Base-by-base conservation (phyloP, 768 basidiomycete genomes). In the Tylopilus rubrobrunneus region DNA sequence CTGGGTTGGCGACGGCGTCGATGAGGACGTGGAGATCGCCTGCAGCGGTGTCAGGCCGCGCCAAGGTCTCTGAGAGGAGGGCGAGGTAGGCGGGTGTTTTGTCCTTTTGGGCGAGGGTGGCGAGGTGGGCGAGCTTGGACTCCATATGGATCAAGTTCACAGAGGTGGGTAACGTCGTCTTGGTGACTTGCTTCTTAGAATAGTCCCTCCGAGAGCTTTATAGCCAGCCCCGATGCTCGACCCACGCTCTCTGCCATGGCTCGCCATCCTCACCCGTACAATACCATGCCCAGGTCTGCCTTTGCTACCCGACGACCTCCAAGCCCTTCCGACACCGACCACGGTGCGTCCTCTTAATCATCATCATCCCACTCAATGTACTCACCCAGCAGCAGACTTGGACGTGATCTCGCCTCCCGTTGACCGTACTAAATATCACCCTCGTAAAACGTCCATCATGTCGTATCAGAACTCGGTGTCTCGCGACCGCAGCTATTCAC, bases 1-100 rank as follows among this genome's bases (percentile, higher is more conserved):
- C 91, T 57, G 91, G 86, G 67, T 89, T 88, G 55, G 92, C 84
- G 56, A 90, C 87, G 60, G 85, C 81, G 62, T 92, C 84, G 54
- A 94, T 83, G 57, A 95, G 78, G 7, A 78, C 66, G 58, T 86
- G 87, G 23, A 95, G 71, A 68, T 89, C 85, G 34, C 14, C 31
- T 11, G 31, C 31, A 11, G 76, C 53, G 21, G 72, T 71, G 60
- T 81, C 75, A 49, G 77, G 60, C 45, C 79, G 75, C 8, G 84
- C 67, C n/a, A 92, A 68, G 47, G 86, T 77, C 44, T 85, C 81
- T 33, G 82, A 78, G 48, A 94, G 79, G 34, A 92, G 78, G 17
- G 85, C 71, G 40, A 85, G 76, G 62, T 86, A 92, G 5, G 84
- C 87, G 8, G 85, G 76, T 0, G 83, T 89, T 63, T 92, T 92